Base-by-base conservation (phyloP, 148 eudicot genomes). In the Rheum nobile region DNA sequence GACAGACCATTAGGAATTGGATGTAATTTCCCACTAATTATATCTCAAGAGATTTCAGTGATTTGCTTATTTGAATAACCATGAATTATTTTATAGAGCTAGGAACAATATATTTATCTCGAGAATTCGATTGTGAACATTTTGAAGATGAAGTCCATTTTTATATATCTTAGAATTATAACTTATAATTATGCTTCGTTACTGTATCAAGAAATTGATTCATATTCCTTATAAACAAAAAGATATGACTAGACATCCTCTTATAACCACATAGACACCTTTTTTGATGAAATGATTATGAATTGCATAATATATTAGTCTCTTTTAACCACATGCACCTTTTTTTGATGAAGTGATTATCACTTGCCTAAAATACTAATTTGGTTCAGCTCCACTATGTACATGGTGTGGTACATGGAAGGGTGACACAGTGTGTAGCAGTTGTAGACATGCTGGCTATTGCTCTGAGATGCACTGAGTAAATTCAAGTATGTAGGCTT, bases 371-470 rank as follows among this genome's bases (percentile, higher is more conserved):
- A 65, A 32, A 65, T 32, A 32, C 32, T 14, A 32, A 9, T 65
- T 1, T 65, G 75, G 61, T 79, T 55, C 79, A 90, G 98, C 86
- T 80, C 73, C 81, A 35, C 96, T 89, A 22, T 94, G 98, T 83
- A 72, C 80, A 32, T 94, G 97, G 97, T 94, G 98, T 82, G 91
- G 96, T 71, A 82, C 98, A 28, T 94, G 98, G 98, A 93, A 87
- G 81, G 98, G 98, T 72, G 86, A 85, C 74, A 91, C 90, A 80
- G 80, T 84, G 41, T 94, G 98, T 74, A 75, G 91, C 80, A 77
- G 82, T 67, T 94, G 98, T 81, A 85, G 78, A 86, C 79, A 65
- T 65, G 85, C 87, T 54, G 88, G 82, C 21, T 91, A 91, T 78
- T 93, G 98, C 81, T 89, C 95, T 73, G 82, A 80, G 81, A 86